Conservation (phyloP, 2,329 filamentous ascomycete genomes). For the Immersiporthe knoxdaviesiana region DNA sequence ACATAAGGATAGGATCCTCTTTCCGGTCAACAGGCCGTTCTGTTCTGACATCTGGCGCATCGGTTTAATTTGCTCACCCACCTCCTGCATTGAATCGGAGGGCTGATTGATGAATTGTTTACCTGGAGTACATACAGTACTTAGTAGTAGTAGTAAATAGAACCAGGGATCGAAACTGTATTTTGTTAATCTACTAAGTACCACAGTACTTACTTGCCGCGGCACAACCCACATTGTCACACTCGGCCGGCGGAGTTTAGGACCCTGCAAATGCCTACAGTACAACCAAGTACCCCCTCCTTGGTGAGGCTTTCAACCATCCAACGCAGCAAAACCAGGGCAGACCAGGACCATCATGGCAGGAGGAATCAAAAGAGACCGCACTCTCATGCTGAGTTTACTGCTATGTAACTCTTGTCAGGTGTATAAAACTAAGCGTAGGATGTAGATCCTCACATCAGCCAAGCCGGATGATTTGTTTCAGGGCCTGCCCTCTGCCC, state of each 20-base stretch:
- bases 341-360: neutral
- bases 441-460: constrained; percentile 3
- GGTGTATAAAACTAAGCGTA: neutral
- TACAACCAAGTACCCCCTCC: no score
- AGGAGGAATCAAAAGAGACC: no score
- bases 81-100: neutral
- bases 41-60: neutral
- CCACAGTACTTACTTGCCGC: no score
- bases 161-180: neutral
- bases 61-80: no score
- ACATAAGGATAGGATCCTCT: neutral
- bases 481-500: neutral
- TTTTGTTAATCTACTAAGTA: neutral
- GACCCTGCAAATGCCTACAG: no score
- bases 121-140: no score
- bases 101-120: neutral
- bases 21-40: neutral
- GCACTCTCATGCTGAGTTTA: no score
- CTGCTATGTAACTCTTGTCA: no score
- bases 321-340: neutral
- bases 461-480: constrained; percentile 1
- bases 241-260: neutral
- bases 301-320: neutral
- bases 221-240: neutral
- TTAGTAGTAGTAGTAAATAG: no score